Conservation (phyloP, 257 asterid genomes). For the Solanum corneliomulleri region DNA sequence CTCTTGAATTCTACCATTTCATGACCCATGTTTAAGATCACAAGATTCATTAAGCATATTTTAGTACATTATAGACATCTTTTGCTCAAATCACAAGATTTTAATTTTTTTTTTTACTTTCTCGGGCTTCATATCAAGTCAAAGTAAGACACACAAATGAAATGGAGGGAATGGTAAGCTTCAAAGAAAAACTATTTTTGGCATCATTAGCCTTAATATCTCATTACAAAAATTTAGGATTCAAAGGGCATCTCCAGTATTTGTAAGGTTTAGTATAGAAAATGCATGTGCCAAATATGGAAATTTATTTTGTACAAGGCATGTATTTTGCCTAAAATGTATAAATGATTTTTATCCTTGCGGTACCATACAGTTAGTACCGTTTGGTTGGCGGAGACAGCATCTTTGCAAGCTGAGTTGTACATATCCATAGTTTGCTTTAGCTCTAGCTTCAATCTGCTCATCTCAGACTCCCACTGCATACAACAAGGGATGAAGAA, state of each 20-base stretch:
- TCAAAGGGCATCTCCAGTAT: neutral
- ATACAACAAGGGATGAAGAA: conserved; percentile 3
- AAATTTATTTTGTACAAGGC: neutral
- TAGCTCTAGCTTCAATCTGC: conserved; percentile 48
- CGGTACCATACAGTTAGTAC: conserved; percentile 11
- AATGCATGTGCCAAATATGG: neutral
- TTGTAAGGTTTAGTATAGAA: neutral
- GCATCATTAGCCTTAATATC: neutral
- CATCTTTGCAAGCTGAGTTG: conserved; percentile 64
- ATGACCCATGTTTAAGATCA: neutral
- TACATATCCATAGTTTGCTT: conserved; percentile 65
- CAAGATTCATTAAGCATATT: neutral
- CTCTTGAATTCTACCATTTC: neutral
- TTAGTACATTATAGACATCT: neutral
- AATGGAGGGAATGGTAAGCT: neutral
- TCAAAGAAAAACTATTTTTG: neutral
- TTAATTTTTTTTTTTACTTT: neutral
- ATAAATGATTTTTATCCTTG: neutral
- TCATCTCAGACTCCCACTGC: conserved; percentile 29
- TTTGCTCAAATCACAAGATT: neutral
- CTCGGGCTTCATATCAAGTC: neutral
- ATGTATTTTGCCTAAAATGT: neutral
- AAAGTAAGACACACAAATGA: neutral
- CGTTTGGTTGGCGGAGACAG: conserved; percentile 49
- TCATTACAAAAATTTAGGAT: neutral